Evolutionary conservation across 192 early-diverging fungal genomes (phyloP).

Genomic region (Hyaloraphidium curvatum): DNA sequence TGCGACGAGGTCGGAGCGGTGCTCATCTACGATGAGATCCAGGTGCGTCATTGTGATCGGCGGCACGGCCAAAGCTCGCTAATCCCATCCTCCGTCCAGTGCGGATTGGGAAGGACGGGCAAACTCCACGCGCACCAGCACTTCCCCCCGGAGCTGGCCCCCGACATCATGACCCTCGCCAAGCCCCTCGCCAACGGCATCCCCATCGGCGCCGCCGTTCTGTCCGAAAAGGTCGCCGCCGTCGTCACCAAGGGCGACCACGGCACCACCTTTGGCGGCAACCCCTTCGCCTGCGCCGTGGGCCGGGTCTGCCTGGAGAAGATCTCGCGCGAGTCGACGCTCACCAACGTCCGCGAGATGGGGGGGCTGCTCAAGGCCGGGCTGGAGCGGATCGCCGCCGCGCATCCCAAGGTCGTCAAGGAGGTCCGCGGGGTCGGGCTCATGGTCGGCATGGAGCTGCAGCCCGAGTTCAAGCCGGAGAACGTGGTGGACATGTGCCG

Average conservation of each 20-base stretch:
- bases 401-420: constrained; percentile 27
- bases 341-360: constrained; percentile 40
- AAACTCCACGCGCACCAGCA: constrained; percentile 69
- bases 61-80: constrained; percentile 2
- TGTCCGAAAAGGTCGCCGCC: constrained; percentile 55
- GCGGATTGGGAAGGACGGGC: constrained; percentile 78
- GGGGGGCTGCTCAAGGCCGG: constrained; percentile 38
- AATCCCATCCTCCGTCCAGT: constrained; percentile 23
- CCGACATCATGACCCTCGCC: constrained; percentile 87
- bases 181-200: constrained; percentile 95
- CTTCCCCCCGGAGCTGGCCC: constrained; percentile 40
- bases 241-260: constrained; percentile 79
- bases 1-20: constrained; percentile 76
- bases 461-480: constrained; percentile 27
- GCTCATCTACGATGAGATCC: constrained; percentile 91
- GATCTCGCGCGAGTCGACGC: constrained; percentile 49
- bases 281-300: constrained; percentile 74
- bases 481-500: constrained; percentile 52
- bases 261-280: constrained; percentile 95
- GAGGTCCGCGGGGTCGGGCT: constrained; percentile 74
- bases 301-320: constrained; percentile 51
- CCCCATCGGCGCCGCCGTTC: constrained; percentile 84
- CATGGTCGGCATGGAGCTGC: constrained; percentile 60
- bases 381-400: constrained; percentile 18
- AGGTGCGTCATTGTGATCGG: constrained; percentile 24